Conservation (phyloP, 306 rosid species). For the Luffa acutangula region DNA sequence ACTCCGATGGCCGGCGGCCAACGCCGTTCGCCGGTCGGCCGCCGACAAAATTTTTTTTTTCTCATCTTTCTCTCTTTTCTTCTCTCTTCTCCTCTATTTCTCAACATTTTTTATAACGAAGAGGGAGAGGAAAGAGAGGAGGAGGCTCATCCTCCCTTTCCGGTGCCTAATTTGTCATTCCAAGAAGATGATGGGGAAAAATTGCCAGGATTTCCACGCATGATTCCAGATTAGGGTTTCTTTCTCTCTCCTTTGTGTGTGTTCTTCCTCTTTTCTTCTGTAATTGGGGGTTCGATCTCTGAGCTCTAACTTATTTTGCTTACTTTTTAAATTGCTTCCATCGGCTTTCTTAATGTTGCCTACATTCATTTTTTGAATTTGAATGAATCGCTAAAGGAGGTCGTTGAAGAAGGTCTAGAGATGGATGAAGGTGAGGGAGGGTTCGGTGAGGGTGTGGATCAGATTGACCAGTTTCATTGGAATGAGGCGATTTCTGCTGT, state of each 20-base stretch:
- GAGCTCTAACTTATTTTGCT: neutral
- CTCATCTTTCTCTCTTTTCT: too few species aligned
- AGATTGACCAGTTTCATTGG: conserved; percentile 81
- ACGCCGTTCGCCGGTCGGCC: too few species aligned
- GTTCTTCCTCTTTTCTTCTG: neutral
- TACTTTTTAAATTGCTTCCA: neutral
- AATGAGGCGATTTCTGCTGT: conserved; percentile 99
- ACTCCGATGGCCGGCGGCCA: too few species aligned
- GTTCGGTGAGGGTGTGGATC: conserved; percentile 58
- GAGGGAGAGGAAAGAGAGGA: too few species aligned
- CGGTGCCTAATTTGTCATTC: too few species aligned
- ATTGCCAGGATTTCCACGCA: neutral
- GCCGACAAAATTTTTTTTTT: too few species aligned
- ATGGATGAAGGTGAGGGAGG: conserved; percentile 73
- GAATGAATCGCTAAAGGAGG: neutral
- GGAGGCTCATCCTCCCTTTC: too few species aligned
- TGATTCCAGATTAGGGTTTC: conserved; percentile 14
- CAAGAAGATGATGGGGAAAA: neutral
- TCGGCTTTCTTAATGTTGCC: neutral
- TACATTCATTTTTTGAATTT: neutral
- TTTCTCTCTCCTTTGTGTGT: neutral
- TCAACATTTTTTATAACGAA: too few species aligned
- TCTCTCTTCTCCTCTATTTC: too few species aligned
- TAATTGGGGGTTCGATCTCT: conserved; percentile 9
- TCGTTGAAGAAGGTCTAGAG: neutral